Evolutionary conservation across 2,329 filamentous ascomycete species (phyloP), one percentile per base, ranked within the genome.

Genomic region (Pseudogymnoascus sp.): DNA sequence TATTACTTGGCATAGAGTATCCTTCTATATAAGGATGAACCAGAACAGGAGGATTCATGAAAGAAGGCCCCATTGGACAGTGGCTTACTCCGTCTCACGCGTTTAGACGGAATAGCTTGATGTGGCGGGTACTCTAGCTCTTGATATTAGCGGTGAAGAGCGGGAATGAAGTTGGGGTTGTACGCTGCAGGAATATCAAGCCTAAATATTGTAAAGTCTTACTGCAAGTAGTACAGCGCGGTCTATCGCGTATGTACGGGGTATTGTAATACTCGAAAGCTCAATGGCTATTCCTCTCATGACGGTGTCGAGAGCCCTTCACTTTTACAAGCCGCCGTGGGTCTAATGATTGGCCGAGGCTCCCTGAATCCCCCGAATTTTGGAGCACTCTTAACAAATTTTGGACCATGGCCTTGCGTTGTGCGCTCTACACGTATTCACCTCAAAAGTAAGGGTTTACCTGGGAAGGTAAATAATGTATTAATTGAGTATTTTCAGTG

Each of bases 261-360:
- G 28, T 31, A 31, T 11, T 31, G 50, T 56, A 56, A 56, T 56
- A 14, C 50, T 33, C 33, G 50, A 14, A 33, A 33, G 50, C 25
- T 56, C 25, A 33, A 33, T 56, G 50, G 50, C 50, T 56, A n/a
- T 33, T 18, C 25, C 8, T 18, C n/a, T 18, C 25, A 33, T 33
- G n/a, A 18, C 25, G 28, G n/a, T 6, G 25, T 33, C n/a, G n/a
- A 56, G 10, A 18, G n/a, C 28, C 50, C 28, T 31, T 56, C 50
- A 5, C 23, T 23, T 23, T 33, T 28, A 4, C 47, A 33, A 56
- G 25, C n/a, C n/a, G n/a, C 28, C 50, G 25, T 56, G 50, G 50
- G 50, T 56, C 50, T 18, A 56, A 33, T 28, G 50, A 33, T 56
- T 56, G 50, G 50, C 50, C 50, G 25, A 56, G 50, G 25, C 50